Evolutionary conservation across 305 asterid genomes (phyloP), one percentile per base, ranked within the genome.

Genomic region (Withania somnifera): DNA sequence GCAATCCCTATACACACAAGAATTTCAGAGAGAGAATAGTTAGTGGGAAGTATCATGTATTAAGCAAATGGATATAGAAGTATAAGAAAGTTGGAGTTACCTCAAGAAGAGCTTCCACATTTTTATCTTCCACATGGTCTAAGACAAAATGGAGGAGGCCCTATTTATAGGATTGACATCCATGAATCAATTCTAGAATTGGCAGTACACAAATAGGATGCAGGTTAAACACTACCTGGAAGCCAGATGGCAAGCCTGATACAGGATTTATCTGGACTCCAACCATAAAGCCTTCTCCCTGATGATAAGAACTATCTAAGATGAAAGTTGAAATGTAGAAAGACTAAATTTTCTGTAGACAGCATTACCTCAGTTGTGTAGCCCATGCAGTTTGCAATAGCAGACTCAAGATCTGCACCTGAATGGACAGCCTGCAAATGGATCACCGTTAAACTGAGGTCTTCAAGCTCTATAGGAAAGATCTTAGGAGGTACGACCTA

Each of bases 251-350:
- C 90, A 97, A 89, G 83, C 99, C 99, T 38, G 97, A 85, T 64
- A 97, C 98, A 77, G 98, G 98, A 87, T 97, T 97, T 87, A 97
- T 91, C 71, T 92, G 81, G 84, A 97, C 99, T 64, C 99, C 98
- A 71, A 97, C 99, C 99, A 97, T 97, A 86, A 97, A 97, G 84
- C 99, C 99, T 92, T 95, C 88, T 87, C 97, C 97, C 99, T 97
- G 93, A 77, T 73, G 80, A 75, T 68, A 87, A 85, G 63, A 47
- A 56, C 80, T n/a, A 75, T 24, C 82, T 80, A 81, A 86, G 83
- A 83, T 9, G 7, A 67, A 83, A 57, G 79, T 61, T 51, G 51
- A 82, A 71, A 75, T 28, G 80, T 75, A 75, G 28, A 17, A 77
- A 26, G 58, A 77, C 63, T 58, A 78, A 26, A 54, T 79, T 58